phyloP scores from a whole-genome alignment of 73 alveolate genomes.

The Paramecium tetraurelia region DNA sequence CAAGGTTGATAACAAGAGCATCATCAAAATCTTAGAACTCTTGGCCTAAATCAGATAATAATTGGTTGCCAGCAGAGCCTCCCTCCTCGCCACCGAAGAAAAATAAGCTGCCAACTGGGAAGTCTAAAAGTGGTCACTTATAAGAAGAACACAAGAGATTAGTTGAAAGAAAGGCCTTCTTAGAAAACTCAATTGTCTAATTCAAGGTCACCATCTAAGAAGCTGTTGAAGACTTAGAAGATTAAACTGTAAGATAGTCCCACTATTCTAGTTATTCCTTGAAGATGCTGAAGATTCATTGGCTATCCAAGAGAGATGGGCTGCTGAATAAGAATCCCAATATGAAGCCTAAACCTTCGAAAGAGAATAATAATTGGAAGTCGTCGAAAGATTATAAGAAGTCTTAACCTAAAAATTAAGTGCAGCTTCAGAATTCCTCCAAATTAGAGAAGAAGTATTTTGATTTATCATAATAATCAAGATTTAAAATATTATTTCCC shows the following conservation, averaged over 20 bases:
- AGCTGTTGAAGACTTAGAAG: conserved; percentile 55
- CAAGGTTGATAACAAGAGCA: conserved; percentile 44
- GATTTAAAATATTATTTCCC: conserved; percentile 53
- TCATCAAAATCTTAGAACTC: conserved; percentile 17
- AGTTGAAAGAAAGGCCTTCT: conserved; percentile 33
- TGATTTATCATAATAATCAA: conserved; percentile 45
- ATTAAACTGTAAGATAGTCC: conserved; percentile 13
- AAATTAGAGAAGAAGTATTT: conserved; percentile 43
- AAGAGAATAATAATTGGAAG: conserved; percentile 38
- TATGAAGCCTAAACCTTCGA: conserved; percentile 48
- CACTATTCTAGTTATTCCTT: conserved; percentile 39
- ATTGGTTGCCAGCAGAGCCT: conserved; percentile 46
- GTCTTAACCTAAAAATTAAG: neutral
- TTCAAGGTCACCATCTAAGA: conserved; percentile 49
- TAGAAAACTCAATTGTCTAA: conserved; percentile 17
- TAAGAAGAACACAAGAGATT: conserved; percentile 55
- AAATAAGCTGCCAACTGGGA: conserved; percentile 42
- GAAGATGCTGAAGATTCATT: conserved; percentile 62
- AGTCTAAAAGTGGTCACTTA: neutral
- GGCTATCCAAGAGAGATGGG: conserved; percentile 49
- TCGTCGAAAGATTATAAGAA: conserved; percentile 42
- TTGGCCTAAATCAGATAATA: conserved; percentile 50
- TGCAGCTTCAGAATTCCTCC: conserved; percentile 44
- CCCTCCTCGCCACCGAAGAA: conserved; percentile 34
- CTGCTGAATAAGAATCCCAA: neutral